phyloP scores from a whole-genome alignment of 805 yeast genomes.

The Yamadazyma sp. region DNA sequence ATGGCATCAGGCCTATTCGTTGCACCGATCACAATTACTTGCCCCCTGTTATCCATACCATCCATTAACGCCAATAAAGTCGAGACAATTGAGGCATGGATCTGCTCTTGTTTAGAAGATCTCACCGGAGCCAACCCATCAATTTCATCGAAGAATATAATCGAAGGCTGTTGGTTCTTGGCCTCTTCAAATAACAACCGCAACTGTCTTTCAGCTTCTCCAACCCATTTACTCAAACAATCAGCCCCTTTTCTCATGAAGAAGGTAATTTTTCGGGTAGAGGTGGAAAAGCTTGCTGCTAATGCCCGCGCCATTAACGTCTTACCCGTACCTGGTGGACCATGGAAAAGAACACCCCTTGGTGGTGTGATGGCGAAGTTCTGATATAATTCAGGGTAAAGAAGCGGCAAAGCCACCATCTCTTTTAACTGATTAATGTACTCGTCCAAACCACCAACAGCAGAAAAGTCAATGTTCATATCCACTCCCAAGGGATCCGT shows the following conservation, averaged over 20 bases:
- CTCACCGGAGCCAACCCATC: conserved; percentile 98
- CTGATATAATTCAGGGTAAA: conserved; percentile 91
- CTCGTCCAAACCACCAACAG: conserved; percentile 88
- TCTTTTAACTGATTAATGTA: conserved; percentile 92
- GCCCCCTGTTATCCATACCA: conserved; percentile 98
- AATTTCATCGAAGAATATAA: conserved; percentile 95
- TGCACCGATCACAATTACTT: conserved; percentile 97
- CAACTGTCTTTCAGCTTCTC: conserved; percentile 96
- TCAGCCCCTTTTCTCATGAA: conserved; percentile 99
- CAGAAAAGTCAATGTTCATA: conserved; percentile 78
- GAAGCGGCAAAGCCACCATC: conserved; percentile 90
- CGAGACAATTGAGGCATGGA: conserved; percentile 95
- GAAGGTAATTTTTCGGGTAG: conserved; percentile 83
- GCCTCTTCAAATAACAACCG: conserved; percentile 94
- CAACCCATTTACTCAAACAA: conserved; percentile 96
- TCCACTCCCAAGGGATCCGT: conserved; percentile 91
- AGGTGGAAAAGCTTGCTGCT: conserved; percentile 91
- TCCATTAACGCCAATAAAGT: conserved; percentile 95
- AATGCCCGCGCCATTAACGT: conserved; percentile 96
- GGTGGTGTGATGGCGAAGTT: conserved; percentile 93
- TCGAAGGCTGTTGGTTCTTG: conserved; percentile 90
- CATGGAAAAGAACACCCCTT: conserved; percentile 94
- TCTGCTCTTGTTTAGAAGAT: conserved; percentile 96
- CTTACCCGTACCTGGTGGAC: conserved; percentile 99
- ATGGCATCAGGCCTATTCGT: conserved; percentile 97